These are phyloP conservation scores for Colletotrichum camelliae DNA, from an alignment of 2,329 filamentous ascomycete genomes.

Conservation along the genomic window DNA sequence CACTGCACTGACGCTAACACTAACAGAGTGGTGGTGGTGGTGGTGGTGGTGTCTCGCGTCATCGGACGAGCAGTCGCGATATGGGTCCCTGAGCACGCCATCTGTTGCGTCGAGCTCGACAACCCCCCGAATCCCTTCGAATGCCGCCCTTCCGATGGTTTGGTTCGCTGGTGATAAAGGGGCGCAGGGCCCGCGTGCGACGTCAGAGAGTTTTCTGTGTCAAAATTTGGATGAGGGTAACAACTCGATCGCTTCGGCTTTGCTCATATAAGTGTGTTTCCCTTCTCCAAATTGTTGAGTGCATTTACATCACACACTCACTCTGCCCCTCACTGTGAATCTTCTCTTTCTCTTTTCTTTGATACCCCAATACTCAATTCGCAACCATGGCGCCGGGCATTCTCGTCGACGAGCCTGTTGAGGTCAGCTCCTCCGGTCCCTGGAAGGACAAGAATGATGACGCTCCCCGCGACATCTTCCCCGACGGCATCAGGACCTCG, in stretches of 20 bases:
- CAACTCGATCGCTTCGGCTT: neutral
- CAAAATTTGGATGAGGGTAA: constrained; percentile 1
- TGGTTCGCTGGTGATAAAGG: neutral
- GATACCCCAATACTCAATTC: neutral
- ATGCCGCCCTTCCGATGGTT: neutral
- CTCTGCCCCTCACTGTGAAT: neutral
- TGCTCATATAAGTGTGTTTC: neutral
- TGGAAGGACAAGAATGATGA: constrained; percentile 35
- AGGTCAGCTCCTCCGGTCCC: neutral
- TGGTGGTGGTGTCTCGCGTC: constrained; percentile 13
- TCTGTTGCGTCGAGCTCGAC: constrained; percentile 16
- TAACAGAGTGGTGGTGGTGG: neutral
- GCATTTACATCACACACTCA: neutral
- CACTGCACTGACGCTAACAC: neutral
- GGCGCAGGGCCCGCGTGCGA: neutral
- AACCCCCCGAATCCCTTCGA: neutral
- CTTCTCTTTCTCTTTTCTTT: neutral
- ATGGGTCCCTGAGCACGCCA: constrained; percentile 23
- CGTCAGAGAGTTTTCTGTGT: neutral
- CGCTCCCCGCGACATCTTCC: constrained; percentile 44
- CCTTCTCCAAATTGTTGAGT: neutral
- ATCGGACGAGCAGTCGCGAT: constrained; percentile 20
- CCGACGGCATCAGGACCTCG: constrained; percentile 57
- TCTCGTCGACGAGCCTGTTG: constrained; percentile 22
- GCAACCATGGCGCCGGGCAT: constrained; percentile 24